Base-by-base conservation (phyloP, 2,329 filamentous ascomycete species). In the Aschersonia sp. region DNA sequence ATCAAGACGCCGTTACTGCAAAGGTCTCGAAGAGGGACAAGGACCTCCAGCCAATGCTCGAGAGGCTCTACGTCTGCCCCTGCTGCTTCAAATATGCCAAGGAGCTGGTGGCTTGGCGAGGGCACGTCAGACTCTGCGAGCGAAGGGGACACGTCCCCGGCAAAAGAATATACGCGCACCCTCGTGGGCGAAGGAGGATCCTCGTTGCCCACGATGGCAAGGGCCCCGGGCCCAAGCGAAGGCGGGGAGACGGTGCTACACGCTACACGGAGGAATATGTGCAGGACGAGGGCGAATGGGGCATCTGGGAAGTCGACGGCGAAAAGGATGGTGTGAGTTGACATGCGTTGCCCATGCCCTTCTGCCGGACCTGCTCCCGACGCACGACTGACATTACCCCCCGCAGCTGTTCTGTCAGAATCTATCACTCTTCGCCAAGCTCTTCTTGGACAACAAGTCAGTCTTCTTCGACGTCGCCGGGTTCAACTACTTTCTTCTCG, bases 381-480 rank as follows among this genome's bases (percentile, higher is more conserved):
- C 14, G 14, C 1, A 37, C 7, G 33, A 11, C 33, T 37, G 33
- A 37, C 33, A 2, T 11, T 37, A 37, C 33, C 33, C 7, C 5
- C 46, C 43, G 30, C 51, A 82, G 75, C 76, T 96, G 32, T 97
- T 94, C 63, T 89, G 87, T 55, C 92, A 97, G 66, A 95, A 96
- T 57, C 76, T 98, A 10, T 96, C 87, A 8, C 81, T 98, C 43
- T 96, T 97, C 63, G 89, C 88, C 31, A 98, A 97, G 66, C 79
- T 98, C 43, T 98, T 97, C 64, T 83, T 98, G 54, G 89, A 97
- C 64, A 95, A 94, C 60, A 98, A 98, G 61, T 95, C 87, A 6
- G 89, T 98, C 56, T 97, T 96, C 67, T 98, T 95, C 70, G 92
- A 98, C 60, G 89, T 96, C 43, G 80, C 81, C 5, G 87, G 85